Base-by-base conservation (phyloP, 352 stramenopile genomes). In the Globisporangium polare region DNA sequence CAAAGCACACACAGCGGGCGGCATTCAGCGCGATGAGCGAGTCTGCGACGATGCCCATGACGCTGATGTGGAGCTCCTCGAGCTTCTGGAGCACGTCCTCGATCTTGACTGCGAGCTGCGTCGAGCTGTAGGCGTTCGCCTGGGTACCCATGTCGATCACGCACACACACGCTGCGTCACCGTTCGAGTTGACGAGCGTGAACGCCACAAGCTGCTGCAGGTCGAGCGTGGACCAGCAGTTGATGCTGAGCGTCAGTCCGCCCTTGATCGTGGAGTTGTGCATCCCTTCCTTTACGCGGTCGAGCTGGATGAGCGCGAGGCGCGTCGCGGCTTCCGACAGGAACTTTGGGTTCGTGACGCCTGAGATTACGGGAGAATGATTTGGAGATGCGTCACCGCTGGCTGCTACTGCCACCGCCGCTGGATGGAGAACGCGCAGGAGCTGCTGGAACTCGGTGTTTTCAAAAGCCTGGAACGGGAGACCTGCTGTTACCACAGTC, bases 251-350 rank as follows among this genome's bases (percentile, higher is more conserved):
- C 31, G 80, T 92, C 27, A 94, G 77, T 0, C 82, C 83, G 45
- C 81, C 80, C 50, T 92, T 94, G 66, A 90, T 86, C 6, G 77
- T 91, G 49, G 80, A 90, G 52, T 94, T 90, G 17, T 86, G 69
- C 79, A 87, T 92, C 15, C 79, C 80, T 77, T 94, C 81, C 47
- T 92, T 91, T 26, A 94, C 77, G 20, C 80, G 84, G 31, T 90
- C 78, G 13, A 92, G 62, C 62, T 94, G 85, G n/a, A 66, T 56
- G 1, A 31, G 51, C 0, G 77, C 81, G 3, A 94, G 52, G 4
- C 66, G 70, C 0, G 51, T 33, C 2, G 77, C 76, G 0, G 60
- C 75, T 9, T 85, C 72, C 24, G 72, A 45, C 2, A 90, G 46
- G 51, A 87, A 84, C 6, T 33, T 13, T 4, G 53, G 64, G 33